These are phyloP conservation scores for Paracorniculantispora psalliotae DNA, from an alignment of 2,329 filamentous ascomycete species.

Conservation along the genomic window DNA sequence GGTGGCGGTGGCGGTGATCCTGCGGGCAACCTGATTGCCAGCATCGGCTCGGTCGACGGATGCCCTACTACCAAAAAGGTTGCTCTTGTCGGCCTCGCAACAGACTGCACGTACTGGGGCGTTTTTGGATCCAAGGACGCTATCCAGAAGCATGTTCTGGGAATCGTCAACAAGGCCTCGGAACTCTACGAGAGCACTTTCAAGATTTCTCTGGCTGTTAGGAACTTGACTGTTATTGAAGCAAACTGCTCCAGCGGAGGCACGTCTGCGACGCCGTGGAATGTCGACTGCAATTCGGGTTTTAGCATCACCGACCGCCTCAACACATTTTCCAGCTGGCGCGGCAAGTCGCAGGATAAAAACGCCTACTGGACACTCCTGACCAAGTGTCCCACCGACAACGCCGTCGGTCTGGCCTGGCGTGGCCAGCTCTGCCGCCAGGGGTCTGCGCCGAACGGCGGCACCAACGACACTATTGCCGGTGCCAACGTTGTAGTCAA, in stretches of 20 bases:
- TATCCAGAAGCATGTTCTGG: conserved; percentile 70
- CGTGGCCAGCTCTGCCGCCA: conserved; percentile 75
- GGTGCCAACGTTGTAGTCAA: conserved; percentile 86
- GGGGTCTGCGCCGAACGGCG: conserved; percentile 51
- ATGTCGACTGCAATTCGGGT: conserved; percentile 63
- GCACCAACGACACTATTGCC: conserved; percentile 65
- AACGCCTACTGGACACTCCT: conserved; percentile 94
- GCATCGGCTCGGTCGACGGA: conserved; percentile 76
- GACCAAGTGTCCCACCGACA: conserved; percentile 73
- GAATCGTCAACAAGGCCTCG: conserved; percentile 80
- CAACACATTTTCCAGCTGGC: conserved; percentile 85
- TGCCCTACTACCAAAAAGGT: conserved; percentile 89
- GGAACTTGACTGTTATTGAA: conserved; percentile 76
- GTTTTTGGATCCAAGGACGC: conserved; percentile 61
- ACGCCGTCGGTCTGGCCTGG: conserved; percentile 90
- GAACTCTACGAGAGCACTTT: conserved; percentile 85
- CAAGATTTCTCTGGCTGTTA: conserved; percentile 88
- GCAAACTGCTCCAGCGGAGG: conserved; percentile 67
- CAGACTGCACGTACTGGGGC: conserved; percentile 82
- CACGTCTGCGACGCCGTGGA: conserved; percentile 71
- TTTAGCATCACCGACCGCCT: conserved; percentile 70
- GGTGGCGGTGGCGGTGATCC: conserved; percentile 67
- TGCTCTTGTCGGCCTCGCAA: conserved; percentile 84
- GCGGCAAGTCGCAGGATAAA: conserved; percentile 67
- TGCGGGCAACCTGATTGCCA: conserved; percentile 69